Conservation (phyloP, 1,284 basidiomycete genomes). For the Amylostereum areolatum region DNA sequence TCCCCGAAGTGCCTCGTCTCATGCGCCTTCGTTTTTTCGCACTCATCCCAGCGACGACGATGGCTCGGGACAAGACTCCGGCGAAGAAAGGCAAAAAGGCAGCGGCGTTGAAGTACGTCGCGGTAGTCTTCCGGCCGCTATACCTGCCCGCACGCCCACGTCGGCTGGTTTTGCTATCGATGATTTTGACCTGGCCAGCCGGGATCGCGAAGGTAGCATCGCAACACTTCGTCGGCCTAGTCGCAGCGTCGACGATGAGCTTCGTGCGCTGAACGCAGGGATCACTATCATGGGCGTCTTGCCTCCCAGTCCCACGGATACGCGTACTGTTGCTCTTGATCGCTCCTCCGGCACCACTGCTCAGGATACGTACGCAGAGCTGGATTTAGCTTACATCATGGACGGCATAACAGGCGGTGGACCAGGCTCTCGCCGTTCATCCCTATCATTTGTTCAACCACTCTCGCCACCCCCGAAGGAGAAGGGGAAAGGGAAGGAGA, state of each 20-base stretch:
- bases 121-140: constrained; percentile 11
- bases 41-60: constrained; percentile 8
- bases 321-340: constrained; percentile 14
- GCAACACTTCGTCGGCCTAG: constrained; percentile 47
- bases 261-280: constrained; percentile 22
- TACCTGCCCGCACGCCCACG: constrained; percentile 8
- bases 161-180: constrained; percentile 21
- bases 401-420: constrained; percentile 17
- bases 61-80: constrained; percentile 13
- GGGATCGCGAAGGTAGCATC: constrained; percentile 43
- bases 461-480: constrained; percentile 7
- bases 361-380: constrained; percentile 27
- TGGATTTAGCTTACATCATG: constrained; percentile 40
- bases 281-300: constrained; percentile 14
- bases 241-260: constrained; percentile 44
- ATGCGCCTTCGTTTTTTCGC: constrained; percentile 6
- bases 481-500: constrained; percentile 12
- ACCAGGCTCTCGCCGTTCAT: constrained; percentile 24
- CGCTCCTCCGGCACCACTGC: neutral
- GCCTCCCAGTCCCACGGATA: neutral
- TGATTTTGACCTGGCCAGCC: constrained; percentile 15
- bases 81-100: constrained; percentile 2
- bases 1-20: neutral
- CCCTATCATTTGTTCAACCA: constrained; percentile 30
- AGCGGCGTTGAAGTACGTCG: constrained; percentile 2